Evolutionary conservation across 352 stramenopile species (phyloP).

Genomic region (Phytophthora sojae): DNA sequence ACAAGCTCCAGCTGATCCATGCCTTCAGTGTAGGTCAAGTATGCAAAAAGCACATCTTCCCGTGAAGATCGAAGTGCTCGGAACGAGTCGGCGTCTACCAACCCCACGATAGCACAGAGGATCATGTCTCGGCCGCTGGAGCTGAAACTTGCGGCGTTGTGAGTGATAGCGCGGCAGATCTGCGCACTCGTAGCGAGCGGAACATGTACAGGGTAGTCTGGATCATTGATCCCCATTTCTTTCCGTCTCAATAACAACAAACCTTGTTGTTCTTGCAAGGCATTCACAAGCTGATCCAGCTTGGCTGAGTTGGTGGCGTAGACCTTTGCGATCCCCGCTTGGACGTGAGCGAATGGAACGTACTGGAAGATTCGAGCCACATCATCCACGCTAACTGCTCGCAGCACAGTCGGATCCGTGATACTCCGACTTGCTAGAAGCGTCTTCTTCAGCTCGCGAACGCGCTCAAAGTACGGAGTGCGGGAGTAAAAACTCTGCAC

Average conservation of each 20-base stretch:
- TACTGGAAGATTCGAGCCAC: slow-evolving; percentile 53
- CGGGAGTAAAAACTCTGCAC: slow-evolving; percentile 65
- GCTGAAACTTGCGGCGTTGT: slow-evolving; percentile 62
- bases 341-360: slow-evolving; percentile 49
- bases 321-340: slow-evolving; percentile 34
- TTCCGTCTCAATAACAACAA: slow-evolving; percentile 12
- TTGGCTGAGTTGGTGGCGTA: slow-evolving; percentile 24
- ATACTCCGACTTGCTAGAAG: slow-evolving; percentile 53
- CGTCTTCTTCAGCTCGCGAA: slow-evolving; percentile 58
- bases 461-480: slow-evolving; percentile 76
- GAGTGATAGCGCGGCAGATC: slow-evolving; percentile 72
- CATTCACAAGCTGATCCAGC: slow-evolving; percentile 33
- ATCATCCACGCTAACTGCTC: slow-evolving; percentile 51
- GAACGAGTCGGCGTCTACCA: slow-evolving; percentile 74
- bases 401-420: slow-evolving; percentile 47
- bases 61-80: slow-evolving; percentile 63
- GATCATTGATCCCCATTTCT: slow-evolving; percentile 23
- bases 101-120: slow-evolving; percentile 68
- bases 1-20: slow-evolving; percentile 65
- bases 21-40: slow-evolving; percentile 59
- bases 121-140: slow-evolving; percentile 81
- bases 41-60: slow-evolving; percentile 69
- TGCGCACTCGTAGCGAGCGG: slow-evolving; percentile 69
- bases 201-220: slow-evolving; percentile 61
- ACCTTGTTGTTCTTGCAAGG: slow-evolving; percentile 35